Base-by-base conservation (phyloP, 805 yeast genomes). In the Kluyveromyces dobzhanskii region DNA sequence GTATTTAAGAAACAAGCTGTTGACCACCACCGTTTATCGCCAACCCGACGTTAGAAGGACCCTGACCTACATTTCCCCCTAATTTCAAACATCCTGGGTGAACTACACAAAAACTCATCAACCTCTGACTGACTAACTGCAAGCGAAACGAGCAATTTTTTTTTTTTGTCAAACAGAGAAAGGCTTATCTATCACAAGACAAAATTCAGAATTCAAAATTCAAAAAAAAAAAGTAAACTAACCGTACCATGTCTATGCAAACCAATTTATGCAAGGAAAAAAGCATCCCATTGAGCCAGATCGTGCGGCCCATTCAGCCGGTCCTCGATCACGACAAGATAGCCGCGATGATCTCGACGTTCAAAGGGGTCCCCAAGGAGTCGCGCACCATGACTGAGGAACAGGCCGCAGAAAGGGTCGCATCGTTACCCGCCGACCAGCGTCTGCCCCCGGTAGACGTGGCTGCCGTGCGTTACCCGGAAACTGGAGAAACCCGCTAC, bases 271-370 rank as follows among this genome's bases (percentile, higher is more conserved):
- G 16, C 29, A 25, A 13, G 18, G 30, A 34, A 25, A 70, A 74
- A 10, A 75, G 71, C 39, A 66, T 85, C 8, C 94, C 94, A 2
- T 62, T 85, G 16, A 59, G 67, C 3, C 71, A 77, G 44, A 86
- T 86, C 46, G 69, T 75, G 37, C 67, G 95, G 44, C 95, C 95
- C 8, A 85, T 85, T 23, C 81, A 87, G 18, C 95, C 95, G 0
- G 94, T 83, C 1, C 64, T 86, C 21, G 94, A 85, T 51, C 59
- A 71, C 44, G 67, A 69, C 33, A 85, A 85, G 58, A 85, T 85
- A 31, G 81, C 77, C 35, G 73, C 90, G 4, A 85, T 85, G 95
- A 79, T 73, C 0, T 72, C 83, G 1, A 81, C 87, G 0, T 59
- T 81, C 38, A 66, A 71, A 5, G 88, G 88, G 0, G 48, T 44